Base-by-base conservation (phyloP, 352 stramenopile species). In the Globisporangium yorkense region DNA sequence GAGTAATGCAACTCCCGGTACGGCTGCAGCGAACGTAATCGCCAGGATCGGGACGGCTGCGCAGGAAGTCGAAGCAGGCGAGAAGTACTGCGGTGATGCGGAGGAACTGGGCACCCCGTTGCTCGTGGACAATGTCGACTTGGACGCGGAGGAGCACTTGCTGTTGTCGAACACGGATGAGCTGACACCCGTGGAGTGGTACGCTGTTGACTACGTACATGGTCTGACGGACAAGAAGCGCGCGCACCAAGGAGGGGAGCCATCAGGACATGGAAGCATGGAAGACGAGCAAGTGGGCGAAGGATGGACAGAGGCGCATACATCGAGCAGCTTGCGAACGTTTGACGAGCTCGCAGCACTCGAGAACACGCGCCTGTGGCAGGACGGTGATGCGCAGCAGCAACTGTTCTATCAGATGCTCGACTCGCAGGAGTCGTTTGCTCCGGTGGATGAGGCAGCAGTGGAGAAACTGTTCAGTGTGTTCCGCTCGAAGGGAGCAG, bases 121-220 rank as follows among this genome's bases (percentile, higher is more conserved):
- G 9, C 56, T 74, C 20, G 82, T 90, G 3, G 57, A 81, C n/a
- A 75, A 81, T 35, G 72, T 75, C 27, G 85, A 94, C 59, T 51
- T 94, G 35, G 77, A 91, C 61, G 70, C 83, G 5, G 80, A 92
- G 53, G 85, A 94, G 47, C 85, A 94, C 59, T 66, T 94, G 31
- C 67, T 94, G 43, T 59, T 94, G 4, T 80, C 83, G 12, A 92
- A 90, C 60, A 88, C 81, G 9, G 85, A 94, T 61, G 85, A 94
- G 27, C 62, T 94, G 13, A 89, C 72, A 20, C 83, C 82, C 18
- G 80, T 94, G 44, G 84, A 94, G 65, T 94, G 84, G 84, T 92
- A 91, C 47, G 82, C 84, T 1, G 84, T 94, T 20, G 85, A 89
- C 52, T 91, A 80, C 41, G 72, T 94, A 0, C 74, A 92, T 29